These are phyloP conservation scores for Paratrypanosoma confusum DNA, from an alignment of 208 protist species.

Conservation along the genomic window DNA sequence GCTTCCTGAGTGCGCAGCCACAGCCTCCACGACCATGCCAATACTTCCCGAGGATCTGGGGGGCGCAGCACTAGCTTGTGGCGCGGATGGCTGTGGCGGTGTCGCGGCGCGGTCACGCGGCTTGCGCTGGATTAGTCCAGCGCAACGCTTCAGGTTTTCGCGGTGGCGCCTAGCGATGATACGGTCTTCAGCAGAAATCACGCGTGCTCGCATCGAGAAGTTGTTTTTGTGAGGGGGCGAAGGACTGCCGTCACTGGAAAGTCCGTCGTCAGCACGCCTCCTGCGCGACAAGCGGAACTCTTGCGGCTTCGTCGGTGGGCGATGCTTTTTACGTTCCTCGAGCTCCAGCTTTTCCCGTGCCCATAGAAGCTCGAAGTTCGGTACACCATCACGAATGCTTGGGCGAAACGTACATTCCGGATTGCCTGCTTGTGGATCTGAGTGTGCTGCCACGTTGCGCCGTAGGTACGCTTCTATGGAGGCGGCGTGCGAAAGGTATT, in stretches of 20 bases:
- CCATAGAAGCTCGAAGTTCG: slow-evolving; percentile 66
- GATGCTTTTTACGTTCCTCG: slow-evolving; percentile 29
- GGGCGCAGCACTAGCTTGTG: background rate
- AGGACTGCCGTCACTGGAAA: too few relatives aligned
- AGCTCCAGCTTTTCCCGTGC: slow-evolving; percentile 32
- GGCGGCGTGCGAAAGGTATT: too few relatives aligned
- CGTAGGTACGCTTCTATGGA: background rate
- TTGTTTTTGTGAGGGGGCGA: too few relatives aligned
- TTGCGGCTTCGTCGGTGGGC: slow-evolving; percentile 21
- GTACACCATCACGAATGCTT: slow-evolving; percentile 56
- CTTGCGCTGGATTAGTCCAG: too few relatives aligned
- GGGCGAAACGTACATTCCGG: slow-evolving; percentile 67
- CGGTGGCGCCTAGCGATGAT: too few relatives aligned
- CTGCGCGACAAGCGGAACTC: slow-evolving; percentile 53
- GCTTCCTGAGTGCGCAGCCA: background rate
- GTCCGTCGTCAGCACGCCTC: too few relatives aligned
- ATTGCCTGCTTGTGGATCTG: too few relatives aligned
- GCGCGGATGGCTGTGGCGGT: background rate
- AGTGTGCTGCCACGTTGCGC: too few relatives aligned
- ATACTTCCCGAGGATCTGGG: slow-evolving; percentile 3
- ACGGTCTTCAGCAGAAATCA: slow-evolving; percentile 2
- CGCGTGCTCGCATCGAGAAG: too few relatives aligned
- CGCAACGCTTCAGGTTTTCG: too few relatives aligned
- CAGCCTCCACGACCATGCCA: slow-evolving; percentile 1
- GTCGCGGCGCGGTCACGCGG: too few relatives aligned